Evolutionary conservation across 257 asterid genomes (phyloP), one percentile per base, ranked within the genome.

Genomic region (Leonotis leonurus): DNA sequence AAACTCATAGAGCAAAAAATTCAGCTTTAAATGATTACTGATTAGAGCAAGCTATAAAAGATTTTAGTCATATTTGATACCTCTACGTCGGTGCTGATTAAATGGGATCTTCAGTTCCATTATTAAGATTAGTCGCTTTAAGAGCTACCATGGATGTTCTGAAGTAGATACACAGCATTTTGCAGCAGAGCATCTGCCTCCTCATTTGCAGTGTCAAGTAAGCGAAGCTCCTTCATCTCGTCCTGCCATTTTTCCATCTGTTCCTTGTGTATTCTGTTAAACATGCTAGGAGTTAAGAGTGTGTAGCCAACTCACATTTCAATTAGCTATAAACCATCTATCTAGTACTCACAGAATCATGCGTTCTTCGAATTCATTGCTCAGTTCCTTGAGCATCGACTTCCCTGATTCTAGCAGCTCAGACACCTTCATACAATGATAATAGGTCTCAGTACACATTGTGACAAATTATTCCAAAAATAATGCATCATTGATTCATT

Each of bases 321-420:
- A 32, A 40, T 60, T 51, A 41, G 46, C 24, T 65, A 50, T 27
- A 6, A 18, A 48, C 20, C n/a, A 36, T 1, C 25, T 35, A 60
- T 30, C 6, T 41, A 13, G 14, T 48, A 74, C 99, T 86, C 81
- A 89, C 97, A 65, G 36, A 64, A 85, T 73, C 72, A 92, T 43
- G 55, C 81, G 81, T 64, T 87, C 97, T 80, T 92, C 99, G 62
- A 92, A 89, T 30, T 85, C 91, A 68, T 80, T 64, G 61, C 80
- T 81, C 76, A 86, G 62, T 70, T 85, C 95, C 79, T 82, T 83
- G 81, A 92, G 82, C 95, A 86, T 77, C 10, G 85, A 68, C 87
- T 86, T 92, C 80, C 95, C 97, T 30, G 95, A 89, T 68, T 89
- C 97, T 65, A 86, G 85, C 73, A 92, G 81, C 78, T 86, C 95